phyloP scores from a whole-genome alignment of 805 yeast genomes.

The Candida bentonensis region DNA sequence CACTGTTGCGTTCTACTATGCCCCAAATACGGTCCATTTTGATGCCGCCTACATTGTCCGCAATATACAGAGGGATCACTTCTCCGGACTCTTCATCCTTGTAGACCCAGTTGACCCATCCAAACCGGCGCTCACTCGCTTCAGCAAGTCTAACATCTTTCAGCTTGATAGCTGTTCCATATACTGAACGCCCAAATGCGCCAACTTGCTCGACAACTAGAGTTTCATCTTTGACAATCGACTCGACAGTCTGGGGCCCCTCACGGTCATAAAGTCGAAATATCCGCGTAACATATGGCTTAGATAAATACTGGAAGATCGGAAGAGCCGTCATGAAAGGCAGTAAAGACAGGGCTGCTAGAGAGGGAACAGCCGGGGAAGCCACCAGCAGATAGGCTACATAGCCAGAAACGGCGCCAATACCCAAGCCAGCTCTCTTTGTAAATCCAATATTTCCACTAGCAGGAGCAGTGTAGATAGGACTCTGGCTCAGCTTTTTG shows the following conservation, averaged over 20 bases:
- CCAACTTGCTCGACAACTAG: constrained; percentile 55
- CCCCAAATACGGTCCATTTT: constrained; percentile 82
- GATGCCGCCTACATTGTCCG: constrained; percentile 66
- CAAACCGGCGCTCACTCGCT: constrained; percentile 13
- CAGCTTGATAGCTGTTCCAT: constrained; percentile 45
- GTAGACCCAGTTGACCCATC: constrained; percentile 35
- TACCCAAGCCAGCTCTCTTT: constrained; percentile 47
- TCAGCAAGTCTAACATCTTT: constrained; percentile 28
- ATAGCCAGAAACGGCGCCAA: constrained; percentile 45
- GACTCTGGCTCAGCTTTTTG: constrained; percentile 41
- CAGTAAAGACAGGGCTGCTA: constrained; percentile 29
- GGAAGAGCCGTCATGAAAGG: constrained; percentile 44
- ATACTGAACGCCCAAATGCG: constrained; percentile 50
- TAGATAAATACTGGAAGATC: constrained; percentile 37
- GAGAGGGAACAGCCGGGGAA: constrained; percentile 38
- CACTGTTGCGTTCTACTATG: constrained; percentile 54
- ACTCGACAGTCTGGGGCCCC: constrained; percentile 48
- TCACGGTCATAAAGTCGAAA: constrained; percentile 54
- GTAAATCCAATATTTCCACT: constrained; percentile 46
- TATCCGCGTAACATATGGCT: constrained; percentile 57
- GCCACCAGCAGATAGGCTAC: constrained; percentile 46
- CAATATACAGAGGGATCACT: constrained; percentile 36
- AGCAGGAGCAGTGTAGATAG: constrained; percentile 53
- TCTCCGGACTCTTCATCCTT: constrained; percentile 18
- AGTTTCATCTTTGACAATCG: constrained; percentile 45